phyloP scores from a whole-genome alignment of 306 rosid genomes.

The Datisca glomerata region DNA sequence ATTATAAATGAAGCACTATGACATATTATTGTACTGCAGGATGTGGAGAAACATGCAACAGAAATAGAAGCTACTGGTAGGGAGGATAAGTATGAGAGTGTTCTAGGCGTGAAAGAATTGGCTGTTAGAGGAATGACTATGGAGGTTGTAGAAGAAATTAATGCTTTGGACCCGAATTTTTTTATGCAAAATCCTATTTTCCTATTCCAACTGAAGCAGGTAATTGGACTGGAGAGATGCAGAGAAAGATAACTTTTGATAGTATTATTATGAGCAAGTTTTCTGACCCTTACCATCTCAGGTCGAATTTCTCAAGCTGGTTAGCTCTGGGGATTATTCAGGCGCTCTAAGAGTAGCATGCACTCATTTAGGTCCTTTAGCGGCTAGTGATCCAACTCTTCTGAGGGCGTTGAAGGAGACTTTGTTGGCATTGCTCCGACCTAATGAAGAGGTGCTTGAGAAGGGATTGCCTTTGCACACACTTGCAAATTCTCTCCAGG shows the following conservation, averaged over 20 bases:
- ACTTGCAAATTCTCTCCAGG: slow-evolving; percentile 94
- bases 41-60: slow-evolving; percentile 34
- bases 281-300: slow-evolving; percentile 23
- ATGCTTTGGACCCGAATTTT: slow-evolving; percentile 58
- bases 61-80: slow-evolving; percentile 23
- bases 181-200: slow-evolving; percentile 64
- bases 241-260: not conserved
- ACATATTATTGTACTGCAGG: slow-evolving; percentile 35
- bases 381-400: slow-evolving; percentile 65
- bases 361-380: slow-evolving; percentile 88
- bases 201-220: slow-evolving; percentile 95
- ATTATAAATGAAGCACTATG: slow-evolving; percentile 10
- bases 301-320: slow-evolving; percentile 97
- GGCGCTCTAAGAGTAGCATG: slow-evolving; percentile 82
- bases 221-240: slow-evolving; percentile 12
- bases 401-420: slow-evolving; percentile 89
- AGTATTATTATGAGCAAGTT: not conserved
- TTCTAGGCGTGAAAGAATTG: slow-evolving; percentile 81
- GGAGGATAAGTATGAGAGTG: slow-evolving; percentile 70
- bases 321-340: slow-evolving; percentile 69
- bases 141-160: slow-evolving; percentile 80
- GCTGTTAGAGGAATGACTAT: slow-evolving; percentile 88
- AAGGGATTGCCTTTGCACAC: slow-evolving; percentile 83
- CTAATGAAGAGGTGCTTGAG: slow-evolving; percentile 60
- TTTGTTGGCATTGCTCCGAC: slow-evolving; percentile 70